phyloP scores from a whole-genome alignment of 352 stramenopile genomes.

The Phytophthora citrophthora region DNA sequence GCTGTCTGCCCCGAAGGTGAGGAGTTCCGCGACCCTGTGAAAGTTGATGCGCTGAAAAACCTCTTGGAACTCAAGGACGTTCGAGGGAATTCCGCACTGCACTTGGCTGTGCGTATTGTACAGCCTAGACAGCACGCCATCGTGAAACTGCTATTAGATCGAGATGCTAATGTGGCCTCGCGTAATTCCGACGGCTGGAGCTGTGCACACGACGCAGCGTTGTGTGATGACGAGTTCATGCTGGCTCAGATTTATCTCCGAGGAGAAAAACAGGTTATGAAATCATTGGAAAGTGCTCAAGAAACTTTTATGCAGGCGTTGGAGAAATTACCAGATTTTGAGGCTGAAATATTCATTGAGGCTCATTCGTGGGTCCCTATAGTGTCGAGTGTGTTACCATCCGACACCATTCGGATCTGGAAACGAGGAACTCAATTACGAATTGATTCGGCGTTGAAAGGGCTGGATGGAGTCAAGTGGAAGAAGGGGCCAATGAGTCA shows the following conservation, averaged over 20 bases:
- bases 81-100: conserved; percentile 73
- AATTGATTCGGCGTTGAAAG: conserved; percentile 77
- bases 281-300: conserved; percentile 50
- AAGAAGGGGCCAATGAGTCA: conserved; percentile 78
- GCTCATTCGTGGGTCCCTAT: conserved; percentile 84
- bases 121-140: conserved; percentile 68
- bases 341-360: conserved; percentile 81
- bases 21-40: conserved; percentile 6
- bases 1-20: conserved; percentile 14
- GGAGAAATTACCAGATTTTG: conserved; percentile 77
- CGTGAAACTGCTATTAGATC: conserved; percentile 63
- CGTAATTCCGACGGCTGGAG: conserved; percentile 68
- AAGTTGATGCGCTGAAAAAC: conserved; percentile 30
- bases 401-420: conserved; percentile 72
- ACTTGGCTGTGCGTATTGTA: conserved; percentile 73
- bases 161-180: conserved; percentile 37
- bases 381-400: conserved; percentile 80
- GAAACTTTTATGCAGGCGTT: conserved; percentile 68
- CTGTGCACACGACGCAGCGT: conserved; percentile 74
- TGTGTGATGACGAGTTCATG: conserved; percentile 80
- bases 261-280: conserved; percentile 67
- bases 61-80: conserved; percentile 64
- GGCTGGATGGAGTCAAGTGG: conserved; percentile 77
- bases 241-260: conserved; percentile 71
- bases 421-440: conserved; percentile 76